These are phyloP conservation scores for Beta lomatogona DNA, from an alignment of 179 eudicot genomes.

Conservation along the genomic window DNA sequence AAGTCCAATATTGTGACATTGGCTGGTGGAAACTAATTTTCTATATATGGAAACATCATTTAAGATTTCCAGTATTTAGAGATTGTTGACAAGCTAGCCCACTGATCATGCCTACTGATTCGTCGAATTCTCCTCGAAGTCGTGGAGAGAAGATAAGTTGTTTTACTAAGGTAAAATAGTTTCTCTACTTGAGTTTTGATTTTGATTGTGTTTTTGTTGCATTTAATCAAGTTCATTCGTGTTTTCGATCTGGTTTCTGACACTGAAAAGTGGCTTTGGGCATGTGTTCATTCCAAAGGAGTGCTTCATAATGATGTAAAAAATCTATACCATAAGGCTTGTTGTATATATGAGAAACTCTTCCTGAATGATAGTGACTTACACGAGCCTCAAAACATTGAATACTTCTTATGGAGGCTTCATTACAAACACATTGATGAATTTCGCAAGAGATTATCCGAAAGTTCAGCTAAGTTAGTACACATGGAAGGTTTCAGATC, in stretches of 20 bases:
- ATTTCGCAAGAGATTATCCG: no score
- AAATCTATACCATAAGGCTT: no score
- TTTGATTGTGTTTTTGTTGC: not conserved
- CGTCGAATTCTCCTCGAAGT: slow-evolving; percentile 30
- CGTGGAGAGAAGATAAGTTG: slow-evolving; percentile 35
- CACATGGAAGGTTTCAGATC: no score
- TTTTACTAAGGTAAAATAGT: slow-evolving; percentile 53
- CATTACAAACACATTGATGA: no score
- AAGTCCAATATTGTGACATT: slow-evolving; percentile 3
- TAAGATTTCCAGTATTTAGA: not conserved
- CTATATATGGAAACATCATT: not conserved
- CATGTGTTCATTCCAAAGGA: no score
- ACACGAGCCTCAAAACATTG: no score
- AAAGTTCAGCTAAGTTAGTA: no score
- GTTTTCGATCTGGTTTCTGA: slow-evolving; percentile 46
- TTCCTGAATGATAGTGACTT: no score
- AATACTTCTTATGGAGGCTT: no score
- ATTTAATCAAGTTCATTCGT: not conserved
- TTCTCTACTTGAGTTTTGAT: not conserved
- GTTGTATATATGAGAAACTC: no score
- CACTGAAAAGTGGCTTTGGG: slow-evolving; percentile 64
- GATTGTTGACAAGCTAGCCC: slow-evolving; percentile 8
- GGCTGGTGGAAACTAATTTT: slow-evolving; percentile 6
- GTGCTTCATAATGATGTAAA: no score
- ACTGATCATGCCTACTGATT: slow-evolving; percentile 45